Conservation (phyloP, 768 basidiomycete species). For the Imleria badia region DNA sequence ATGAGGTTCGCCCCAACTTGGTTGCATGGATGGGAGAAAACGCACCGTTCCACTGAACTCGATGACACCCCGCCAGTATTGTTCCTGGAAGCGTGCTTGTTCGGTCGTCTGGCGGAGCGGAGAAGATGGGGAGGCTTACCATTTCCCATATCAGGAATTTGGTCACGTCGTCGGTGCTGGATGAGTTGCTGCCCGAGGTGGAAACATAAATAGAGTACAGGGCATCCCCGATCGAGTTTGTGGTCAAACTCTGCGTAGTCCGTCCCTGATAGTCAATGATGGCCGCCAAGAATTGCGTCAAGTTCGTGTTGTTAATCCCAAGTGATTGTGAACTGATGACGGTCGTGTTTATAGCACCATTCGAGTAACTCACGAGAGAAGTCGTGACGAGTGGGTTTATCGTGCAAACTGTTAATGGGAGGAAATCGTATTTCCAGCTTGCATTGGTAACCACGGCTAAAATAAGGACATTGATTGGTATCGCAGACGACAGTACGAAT, state of each 20-base stretch:
- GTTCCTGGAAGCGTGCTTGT: neutral
- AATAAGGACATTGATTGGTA: neutral
- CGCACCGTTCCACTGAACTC: slow-evolving; percentile 19
- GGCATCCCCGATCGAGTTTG: slow-evolving; percentile 20
- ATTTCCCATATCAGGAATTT: neutral
- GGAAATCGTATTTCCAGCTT: slow-evolving; percentile 15
- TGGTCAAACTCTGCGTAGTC: slow-evolving; percentile 11
- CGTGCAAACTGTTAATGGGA: slow-evolving; percentile 7
- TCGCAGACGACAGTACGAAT: no score
- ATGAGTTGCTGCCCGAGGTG: neutral
- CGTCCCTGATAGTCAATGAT: slow-evolving; percentile 2
- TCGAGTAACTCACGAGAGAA: slow-evolving; percentile 12
- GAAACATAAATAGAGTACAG: slow-evolving; percentile 12
- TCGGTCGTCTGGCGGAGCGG: no score
- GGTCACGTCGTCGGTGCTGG: neutral
- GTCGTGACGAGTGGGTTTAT: slow-evolving; percentile 11
- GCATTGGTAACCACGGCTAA: neutral
- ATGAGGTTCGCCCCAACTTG: neutral
- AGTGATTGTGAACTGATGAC: slow-evolving; percentile 1
- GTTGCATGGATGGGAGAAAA: neutral
- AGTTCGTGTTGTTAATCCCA: neutral
- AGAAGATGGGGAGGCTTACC: neutral
- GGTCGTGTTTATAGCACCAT: neutral
- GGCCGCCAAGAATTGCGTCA: slow-evolving; percentile 14
- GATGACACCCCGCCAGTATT: slow-evolving; percentile 16